Percentiles rank a stretch among this genome's conserved stretches.
phyloP scores from a whole-genome alignment of 2,329 filamentous ascomycete genomes.

The Aschersonia sp. region DNA sequence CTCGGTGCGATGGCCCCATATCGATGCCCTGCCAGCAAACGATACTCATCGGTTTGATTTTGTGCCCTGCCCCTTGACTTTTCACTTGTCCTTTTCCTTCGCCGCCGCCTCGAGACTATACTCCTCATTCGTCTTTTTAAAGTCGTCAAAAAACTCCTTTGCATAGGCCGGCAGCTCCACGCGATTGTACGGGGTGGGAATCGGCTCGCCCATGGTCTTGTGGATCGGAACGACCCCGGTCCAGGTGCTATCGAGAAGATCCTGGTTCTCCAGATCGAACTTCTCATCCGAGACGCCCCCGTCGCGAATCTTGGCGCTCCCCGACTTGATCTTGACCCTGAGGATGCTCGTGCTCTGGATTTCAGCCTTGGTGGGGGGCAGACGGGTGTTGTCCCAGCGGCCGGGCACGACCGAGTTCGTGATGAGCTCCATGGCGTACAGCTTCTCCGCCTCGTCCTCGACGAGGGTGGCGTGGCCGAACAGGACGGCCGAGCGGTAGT shows the following conservation, averaged over 20 bases:
- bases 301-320: slow-evolving; percentile 60
- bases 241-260: slow-evolving; percentile 30
- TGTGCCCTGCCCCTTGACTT: not conserved
- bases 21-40: too few relatives aligned
- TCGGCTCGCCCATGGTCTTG: slow-evolving; percentile 46
- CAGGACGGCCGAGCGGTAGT: slow-evolving; percentile 69
- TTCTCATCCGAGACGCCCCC: slow-evolving; percentile 46
- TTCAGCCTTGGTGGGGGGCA: slow-evolving; percentile 59
- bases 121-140: slow-evolving; percentile 20
- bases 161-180: slow-evolving; percentile 51
- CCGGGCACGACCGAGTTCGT: slow-evolving; percentile 57
- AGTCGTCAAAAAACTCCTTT: slow-evolving; percentile 21
- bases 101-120: slow-evolving; percentile 11
- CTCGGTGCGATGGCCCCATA: too few relatives aligned
- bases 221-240: slow-evolving; percentile 48
- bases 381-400: slow-evolving; percentile 54
- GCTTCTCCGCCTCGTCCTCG: slow-evolving; percentile 51
- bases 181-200: slow-evolving; percentile 44
- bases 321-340: slow-evolving; percentile 51
- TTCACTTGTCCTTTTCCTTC: not conserved
- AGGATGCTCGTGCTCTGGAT: slow-evolving; percentile 62
- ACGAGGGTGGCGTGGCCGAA: slow-evolving; percentile 62
- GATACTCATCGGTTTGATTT: not conserved
- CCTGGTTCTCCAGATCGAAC: slow-evolving; percentile 29
- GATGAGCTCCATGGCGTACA: slow-evolving; percentile 66